These are phyloP conservation scores for Asclepias syriaca DNA, from an alignment of 257 asterid species.

Conservation along the genomic window DNA sequence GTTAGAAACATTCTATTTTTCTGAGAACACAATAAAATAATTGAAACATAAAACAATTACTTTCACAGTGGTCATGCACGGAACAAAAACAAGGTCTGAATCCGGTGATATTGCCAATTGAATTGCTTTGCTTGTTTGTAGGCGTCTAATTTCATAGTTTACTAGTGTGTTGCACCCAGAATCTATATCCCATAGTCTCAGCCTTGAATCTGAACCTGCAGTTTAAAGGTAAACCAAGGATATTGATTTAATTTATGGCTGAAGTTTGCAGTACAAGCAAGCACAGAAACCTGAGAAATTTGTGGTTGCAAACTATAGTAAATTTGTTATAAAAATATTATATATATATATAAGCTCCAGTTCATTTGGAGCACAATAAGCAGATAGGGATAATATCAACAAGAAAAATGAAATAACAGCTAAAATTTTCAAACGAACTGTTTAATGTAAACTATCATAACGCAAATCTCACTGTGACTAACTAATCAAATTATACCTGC, in stretches of 20 bases:
- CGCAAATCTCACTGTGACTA: neutral
- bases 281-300: neutral
- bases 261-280: neutral
- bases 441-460: neutral
- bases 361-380: neutral
- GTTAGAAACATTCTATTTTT: neutral
- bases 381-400: neutral
- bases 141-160: slow-evolving; percentile 76
- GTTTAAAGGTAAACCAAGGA: slow-evolving; percentile 16
- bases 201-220: slow-evolving; percentile 96
- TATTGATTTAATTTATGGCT: neutral
- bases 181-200: slow-evolving; percentile 93
- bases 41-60: slow-evolving; percentile 25
- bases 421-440: neutral
- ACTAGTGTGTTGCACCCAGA: slow-evolving; percentile 95
- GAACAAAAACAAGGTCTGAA: slow-evolving; percentile 70
- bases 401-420: neutral
- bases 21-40: neutral
- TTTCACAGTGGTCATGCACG: slow-evolving; percentile 79
- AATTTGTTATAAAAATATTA: neutral
- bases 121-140: slow-evolving; percentile 69
- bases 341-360: neutral
- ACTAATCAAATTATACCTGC: slow-evolving; percentile 60
- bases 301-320: neutral
- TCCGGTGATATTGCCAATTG: slow-evolving; percentile 78